These are phyloP conservation scores for Lactifluus volemus DNA, from an alignment of 768 basidiomycete species.

Conservation along the genomic window DNA sequence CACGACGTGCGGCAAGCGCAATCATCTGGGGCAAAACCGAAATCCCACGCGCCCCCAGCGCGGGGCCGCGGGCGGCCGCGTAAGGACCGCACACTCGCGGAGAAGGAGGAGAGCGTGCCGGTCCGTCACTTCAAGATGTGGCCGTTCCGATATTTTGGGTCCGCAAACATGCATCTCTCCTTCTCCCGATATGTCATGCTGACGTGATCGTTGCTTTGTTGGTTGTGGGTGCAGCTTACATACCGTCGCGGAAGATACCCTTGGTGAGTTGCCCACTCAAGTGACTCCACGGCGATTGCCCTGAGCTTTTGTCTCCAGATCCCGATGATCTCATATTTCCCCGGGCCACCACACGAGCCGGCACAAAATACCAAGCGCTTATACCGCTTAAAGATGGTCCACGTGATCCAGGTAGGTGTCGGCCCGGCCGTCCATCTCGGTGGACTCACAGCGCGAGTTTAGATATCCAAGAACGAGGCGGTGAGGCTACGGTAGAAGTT, in stretches of 20 bases:
- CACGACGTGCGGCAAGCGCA: slow-evolving; percentile 54
- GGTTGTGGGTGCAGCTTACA: slow-evolving; percentile 48
- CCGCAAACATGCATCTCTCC: slow-evolving; percentile 24
- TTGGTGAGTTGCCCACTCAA: slow-evolving; percentile 44
- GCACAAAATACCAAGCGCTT: slow-evolving; percentile 73
- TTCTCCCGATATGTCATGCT: slow-evolving; percentile 3
- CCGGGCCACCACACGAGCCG: slow-evolving; percentile 83
- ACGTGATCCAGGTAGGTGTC: slow-evolving; percentile 22
- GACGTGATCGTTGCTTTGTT: slow-evolving; percentile 8
- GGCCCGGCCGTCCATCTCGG: not conserved
- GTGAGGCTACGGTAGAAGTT: slow-evolving; percentile 66
- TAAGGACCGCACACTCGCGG: slow-evolving; percentile 63
- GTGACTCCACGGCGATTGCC: not conserved
- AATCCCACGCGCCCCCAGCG: slow-evolving; percentile 64
- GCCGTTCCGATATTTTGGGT: slow-evolving; percentile 98
- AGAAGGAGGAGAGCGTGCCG: slow-evolving; percentile 66
- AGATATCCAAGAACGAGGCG: slow-evolving; percentile 49
- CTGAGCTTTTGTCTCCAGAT: slow-evolving; percentile 40
- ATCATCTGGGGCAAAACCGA: slow-evolving; percentile 42
- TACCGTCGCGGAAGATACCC: slow-evolving; percentile 85
- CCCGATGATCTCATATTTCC: slow-evolving; percentile 96
- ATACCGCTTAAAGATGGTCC: slow-evolving; percentile 34
- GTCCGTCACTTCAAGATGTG: slow-evolving; percentile 86
- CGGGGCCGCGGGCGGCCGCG: slow-evolving; percentile 69
- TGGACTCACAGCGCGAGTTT: not conserved